Base-by-base conservation (phyloP, 352 stramenopile genomes). In the Phytopythium montanum region DNA sequence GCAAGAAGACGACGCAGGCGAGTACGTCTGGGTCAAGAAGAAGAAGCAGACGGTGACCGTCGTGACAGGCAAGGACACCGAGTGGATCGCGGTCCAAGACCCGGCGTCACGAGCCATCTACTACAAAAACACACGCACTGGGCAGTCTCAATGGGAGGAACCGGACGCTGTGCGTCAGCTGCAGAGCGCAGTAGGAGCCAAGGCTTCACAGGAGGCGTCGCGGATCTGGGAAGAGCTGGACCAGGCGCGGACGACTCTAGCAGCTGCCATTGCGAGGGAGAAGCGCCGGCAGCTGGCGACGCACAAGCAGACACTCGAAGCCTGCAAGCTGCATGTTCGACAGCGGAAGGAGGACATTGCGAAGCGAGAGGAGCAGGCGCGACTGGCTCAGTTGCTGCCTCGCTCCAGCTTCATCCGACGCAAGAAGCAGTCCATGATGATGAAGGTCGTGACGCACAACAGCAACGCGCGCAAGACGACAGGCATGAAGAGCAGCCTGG, bases 1-100 rank as follows among this genome's bases (percentile, higher is more conserved):
- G 36, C 75, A 64, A 25, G 70, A 72, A 6, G 69, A 81, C 14
- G 67, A 78, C n/a, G 68, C 69, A 19, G 75, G 70, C 25, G 79
- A 88, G 36, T 88, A 88, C 49, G 76, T 88, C 5, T 88, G 79
- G 79, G 79, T 88, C 16, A 88, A 88, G 59, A 88, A 88, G 70
- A 88, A 88, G 61, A 76, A 76, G 51, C 78, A 85, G 50, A 79
- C 76, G 0, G 75, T 88, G 26, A 80, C 72, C n/a, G 79, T 88
- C n/a, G 79, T 83, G 16, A 80, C 76, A 13, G 69, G 79, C 23
- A 79, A 70, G 38, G 65, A 79, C 26, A 81, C 72, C 31, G 79
- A 88, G 52, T 88, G 79, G 79, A 81, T 67, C 25, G 74, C 76
- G 16, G 79, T 88, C 9, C 79, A 87, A 57, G 79, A 88, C 51